Conservation (phyloP, 306 rosid species). For the Crataegus laevigata region DNA sequence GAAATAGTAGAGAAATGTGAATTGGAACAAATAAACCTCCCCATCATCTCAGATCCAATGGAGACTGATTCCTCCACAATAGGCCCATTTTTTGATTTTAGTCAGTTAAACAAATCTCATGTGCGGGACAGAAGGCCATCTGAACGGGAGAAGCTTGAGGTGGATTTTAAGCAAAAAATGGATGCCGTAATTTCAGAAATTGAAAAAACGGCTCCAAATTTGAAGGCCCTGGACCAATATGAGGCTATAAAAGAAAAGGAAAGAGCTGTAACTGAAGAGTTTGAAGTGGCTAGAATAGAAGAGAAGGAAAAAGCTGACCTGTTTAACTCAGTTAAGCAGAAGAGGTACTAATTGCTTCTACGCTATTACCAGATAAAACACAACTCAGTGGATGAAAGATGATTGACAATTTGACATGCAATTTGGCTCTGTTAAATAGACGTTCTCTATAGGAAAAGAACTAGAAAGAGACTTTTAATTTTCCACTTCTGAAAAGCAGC, state of each 20-base stretch:
- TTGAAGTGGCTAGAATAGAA: constrained; percentile 84
- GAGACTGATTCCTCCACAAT: constrained; percentile 56
- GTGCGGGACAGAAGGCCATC: constrained; percentile 62
- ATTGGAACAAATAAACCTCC: constrained; percentile 74
- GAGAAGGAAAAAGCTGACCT: constrained; percentile 68
- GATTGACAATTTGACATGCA: neutral
- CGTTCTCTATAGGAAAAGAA: neutral
- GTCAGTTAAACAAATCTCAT: constrained; percentile 50
- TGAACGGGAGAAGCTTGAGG: constrained; percentile 68
- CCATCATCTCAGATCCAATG: constrained; percentile 72
- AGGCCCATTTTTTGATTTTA: constrained; percentile 67
- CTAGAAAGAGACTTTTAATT: neutral
- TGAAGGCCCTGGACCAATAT: constrained; percentile 96
- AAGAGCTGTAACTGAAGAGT: constrained; percentile 72
- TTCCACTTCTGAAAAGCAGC: neutral
- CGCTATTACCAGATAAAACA: neutral
- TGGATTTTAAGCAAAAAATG: constrained; percentile 68
- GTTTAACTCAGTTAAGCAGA: constrained; percentile 72
- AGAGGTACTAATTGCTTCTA: constrained; percentile 41
- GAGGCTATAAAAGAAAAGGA: constrained; percentile 86
- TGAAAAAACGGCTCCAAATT: constrained; percentile 93
- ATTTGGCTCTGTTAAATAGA: neutral
- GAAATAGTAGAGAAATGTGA: constrained; percentile 87
- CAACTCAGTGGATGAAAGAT: neutral
- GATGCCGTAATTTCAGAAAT: constrained; percentile 71